These are phyloP conservation scores for Sporisorium exsertum DNA, from an alignment of 1,284 basidiomycete genomes.

Conservation along the genomic window DNA sequence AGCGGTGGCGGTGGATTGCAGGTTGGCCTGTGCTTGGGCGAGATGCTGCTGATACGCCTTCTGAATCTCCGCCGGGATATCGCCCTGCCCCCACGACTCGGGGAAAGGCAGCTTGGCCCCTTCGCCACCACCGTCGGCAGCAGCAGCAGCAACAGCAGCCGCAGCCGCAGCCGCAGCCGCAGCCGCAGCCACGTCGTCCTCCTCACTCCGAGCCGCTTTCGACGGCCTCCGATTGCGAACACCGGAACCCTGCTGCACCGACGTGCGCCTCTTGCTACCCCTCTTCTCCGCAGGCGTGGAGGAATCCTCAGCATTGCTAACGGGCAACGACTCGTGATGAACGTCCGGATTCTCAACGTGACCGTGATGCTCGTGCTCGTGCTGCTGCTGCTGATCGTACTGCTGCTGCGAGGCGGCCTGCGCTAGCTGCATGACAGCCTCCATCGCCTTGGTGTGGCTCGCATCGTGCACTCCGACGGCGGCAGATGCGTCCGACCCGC, in stretches of 20 bases:
- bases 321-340: slow-evolving; percentile 31
- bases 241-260: neutral
- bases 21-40: slow-evolving; percentile 23
- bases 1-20: neutral
- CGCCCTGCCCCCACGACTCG: slow-evolving; percentile 31
- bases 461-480: slow-evolving; percentile 12
- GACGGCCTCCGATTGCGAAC: neutral
- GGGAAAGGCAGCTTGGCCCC: slow-evolving; percentile 15
- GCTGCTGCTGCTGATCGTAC: slow-evolving; percentile 28
- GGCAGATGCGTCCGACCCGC: no score
- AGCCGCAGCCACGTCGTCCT: slow-evolving; percentile 8
- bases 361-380: slow-evolving; percentile 32
- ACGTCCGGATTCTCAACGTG: slow-evolving; percentile 26
- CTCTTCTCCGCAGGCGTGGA: slow-evolving; percentile 9
- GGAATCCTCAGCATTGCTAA: slow-evolving; percentile 12
- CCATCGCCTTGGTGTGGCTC: slow-evolving; percentile 30
- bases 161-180: slow-evolving; percentile 26
- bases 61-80: slow-evolving; percentile 35
- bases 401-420: slow-evolving; percentile 53
- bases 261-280: slow-evolving; percentile 29
- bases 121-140: neutral
- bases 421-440: slow-evolving; percentile 50
- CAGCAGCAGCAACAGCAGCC: slow-evolving; percentile 20
- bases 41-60: slow-evolving; percentile 49
- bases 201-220: slow-evolving; percentile 22